Conservation (phyloP, 192 early-diverging fungal genomes). For the Umbelopsis ramanniana region DNA sequence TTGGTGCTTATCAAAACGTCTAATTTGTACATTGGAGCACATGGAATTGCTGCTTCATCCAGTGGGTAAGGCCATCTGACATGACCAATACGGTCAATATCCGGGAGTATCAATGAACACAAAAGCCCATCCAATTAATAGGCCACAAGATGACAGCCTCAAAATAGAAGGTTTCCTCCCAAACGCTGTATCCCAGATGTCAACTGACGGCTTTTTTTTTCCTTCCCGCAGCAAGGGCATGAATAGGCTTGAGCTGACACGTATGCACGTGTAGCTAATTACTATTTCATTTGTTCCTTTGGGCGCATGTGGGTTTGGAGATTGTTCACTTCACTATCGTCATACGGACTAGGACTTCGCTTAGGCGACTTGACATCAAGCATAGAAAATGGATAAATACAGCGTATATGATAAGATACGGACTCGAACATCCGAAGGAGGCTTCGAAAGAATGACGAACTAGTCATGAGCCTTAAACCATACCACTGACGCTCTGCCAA, state of each 20-base stretch:
- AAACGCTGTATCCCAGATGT: conserved; percentile 6
- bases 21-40: conserved; percentile 1
- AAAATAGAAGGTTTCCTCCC: conserved; percentile 8
- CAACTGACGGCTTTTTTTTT: not conserved
- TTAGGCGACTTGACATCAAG: too few species aligned
- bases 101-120: conserved; percentile 3
- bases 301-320: too few species aligned
- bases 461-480: not conserved
- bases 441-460: not conserved
- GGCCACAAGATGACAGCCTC: conserved; percentile 11
- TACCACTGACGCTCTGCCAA: not conserved
- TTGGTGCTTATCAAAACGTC: conserved; percentile 21
- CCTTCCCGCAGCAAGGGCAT: not conserved
- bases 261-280: not conserved
- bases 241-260: not conserved
- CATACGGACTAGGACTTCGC: too few species aligned
- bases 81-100: conserved; percentile 16
- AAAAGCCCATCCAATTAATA: not conserved
- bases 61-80: not conserved
- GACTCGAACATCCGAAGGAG: too few species aligned
- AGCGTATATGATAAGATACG: too few species aligned
- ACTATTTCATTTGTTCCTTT: conserved; percentile 3
- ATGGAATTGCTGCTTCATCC: not conserved
- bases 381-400: too few species aligned
- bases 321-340: too few species aligned